Percentiles rank a stretch among this genome's conserved stretches.
Conservation (phyloP, 345 rosid genomes). For the Hibiscus mutabilis region DNA sequence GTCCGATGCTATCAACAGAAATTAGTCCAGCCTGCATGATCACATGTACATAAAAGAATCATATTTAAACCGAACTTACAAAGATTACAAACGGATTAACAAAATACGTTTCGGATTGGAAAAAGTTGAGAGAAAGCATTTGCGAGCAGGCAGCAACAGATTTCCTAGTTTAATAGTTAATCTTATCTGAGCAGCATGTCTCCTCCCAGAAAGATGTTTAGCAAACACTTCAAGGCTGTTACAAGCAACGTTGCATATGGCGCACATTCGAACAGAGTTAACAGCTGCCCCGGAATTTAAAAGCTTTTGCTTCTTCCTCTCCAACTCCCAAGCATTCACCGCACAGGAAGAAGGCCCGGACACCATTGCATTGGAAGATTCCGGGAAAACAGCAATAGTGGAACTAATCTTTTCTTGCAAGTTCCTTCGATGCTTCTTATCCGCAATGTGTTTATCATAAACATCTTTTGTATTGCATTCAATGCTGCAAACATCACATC, state of each 20-base stretch:
- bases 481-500: slow-evolving; percentile 27
- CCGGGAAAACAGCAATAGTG: neutral
- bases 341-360: slow-evolving; percentile 1
- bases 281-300: slow-evolving; percentile 28
- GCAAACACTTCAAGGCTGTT: slow-evolving; percentile 27
- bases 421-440: slow-evolving; percentile 26
- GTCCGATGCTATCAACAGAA: slow-evolving; percentile 18
- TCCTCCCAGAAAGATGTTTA: slow-evolving; percentile 34
- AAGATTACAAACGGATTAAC: neutral
- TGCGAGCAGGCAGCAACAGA: neutral
- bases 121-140: neutral
- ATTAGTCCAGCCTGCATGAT: slow-evolving; percentile 15
- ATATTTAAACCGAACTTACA: neutral
- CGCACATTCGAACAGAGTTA: slow-evolving; percentile 35
- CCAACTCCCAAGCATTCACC: slow-evolving; percentile 17
- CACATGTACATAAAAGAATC: neutral
- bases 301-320: slow-evolving; percentile 30
- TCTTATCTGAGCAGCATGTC: slow-evolving; percentile 35
- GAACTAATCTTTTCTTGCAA: slow-evolving; percentile 14
- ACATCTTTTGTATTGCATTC: slow-evolving; percentile 24
- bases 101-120: neutral
- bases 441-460: slow-evolving; percentile 19
- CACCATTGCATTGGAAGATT: neutral
- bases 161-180: neutral
- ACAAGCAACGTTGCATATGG: slow-evolving; percentile 41